A percentile compares a stretch with the other conserved stretches of the same genome.
Evolutionary conservation across 495 filamentous ascomycete species (phyloP).

Genomic region (Cladorrhinum samala): DNA sequence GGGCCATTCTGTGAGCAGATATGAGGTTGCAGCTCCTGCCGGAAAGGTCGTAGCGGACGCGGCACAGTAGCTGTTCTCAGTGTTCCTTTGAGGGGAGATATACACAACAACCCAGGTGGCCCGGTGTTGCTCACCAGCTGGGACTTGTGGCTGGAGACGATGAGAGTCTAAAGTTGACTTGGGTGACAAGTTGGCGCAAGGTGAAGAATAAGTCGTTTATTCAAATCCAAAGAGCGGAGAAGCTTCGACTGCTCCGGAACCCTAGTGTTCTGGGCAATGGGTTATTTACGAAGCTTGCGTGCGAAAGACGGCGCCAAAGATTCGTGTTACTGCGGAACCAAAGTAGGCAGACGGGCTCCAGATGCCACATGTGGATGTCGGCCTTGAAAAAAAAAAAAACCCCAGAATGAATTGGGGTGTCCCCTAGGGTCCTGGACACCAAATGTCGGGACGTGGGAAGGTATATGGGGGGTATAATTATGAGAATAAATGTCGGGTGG

Average conservation of each 20-base stretch:
- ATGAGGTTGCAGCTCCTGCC: slow-evolving; percentile 11
- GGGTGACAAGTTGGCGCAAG: neutral
- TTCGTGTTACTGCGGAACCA: slow-evolving; percentile 1
- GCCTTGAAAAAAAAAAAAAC: neutral
- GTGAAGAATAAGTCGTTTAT: too few relatives aligned
- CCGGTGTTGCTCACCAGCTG: neutral
- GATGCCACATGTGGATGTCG: neutral
- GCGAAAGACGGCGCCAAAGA: neutral
- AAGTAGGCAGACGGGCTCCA: neutral
- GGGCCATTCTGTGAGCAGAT: slow-evolving; percentile 20
- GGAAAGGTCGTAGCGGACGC: slow-evolving; percentile 2
- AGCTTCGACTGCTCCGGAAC: neutral
- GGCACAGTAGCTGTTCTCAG: slow-evolving; percentile 9
- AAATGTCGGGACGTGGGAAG: neutral
- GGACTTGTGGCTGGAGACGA: neutral
- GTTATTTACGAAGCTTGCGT: slow-evolving; percentile 4
- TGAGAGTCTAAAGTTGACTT: neutral
- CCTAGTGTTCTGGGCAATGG: slow-evolving; percentile 1
- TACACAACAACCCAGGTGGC: neutral
- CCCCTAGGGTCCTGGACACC: too few relatives aligned
- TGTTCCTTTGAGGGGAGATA: neutral
- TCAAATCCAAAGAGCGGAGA: neutral
- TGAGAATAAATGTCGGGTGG: neutral
- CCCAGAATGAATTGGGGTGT: too few relatives aligned
- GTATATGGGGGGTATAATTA: neutral